phyloP scores from a whole-genome alignment of 371 early-diverging fungal genomes.

The Saksenaea oblongispora region DNA sequence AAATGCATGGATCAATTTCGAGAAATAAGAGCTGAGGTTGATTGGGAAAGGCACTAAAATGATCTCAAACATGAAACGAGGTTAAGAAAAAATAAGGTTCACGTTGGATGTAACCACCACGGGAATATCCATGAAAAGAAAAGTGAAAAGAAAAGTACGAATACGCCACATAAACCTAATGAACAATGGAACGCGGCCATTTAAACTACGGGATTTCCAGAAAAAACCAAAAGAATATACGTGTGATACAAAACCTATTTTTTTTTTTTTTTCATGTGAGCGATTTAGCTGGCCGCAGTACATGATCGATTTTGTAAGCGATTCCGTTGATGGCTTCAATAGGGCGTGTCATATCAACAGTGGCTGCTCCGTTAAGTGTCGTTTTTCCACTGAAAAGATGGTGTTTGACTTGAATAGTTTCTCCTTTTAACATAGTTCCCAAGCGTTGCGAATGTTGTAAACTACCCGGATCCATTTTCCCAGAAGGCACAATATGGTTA shows the following conservation, averaged over 20 bases:
- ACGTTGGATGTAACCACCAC: neutral
- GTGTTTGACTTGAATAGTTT: conserved; percentile 31
- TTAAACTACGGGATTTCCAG: conserved; percentile 4
- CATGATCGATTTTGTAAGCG: conserved; percentile 46
- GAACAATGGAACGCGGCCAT: conserved; percentile 5
- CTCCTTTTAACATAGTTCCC: conserved; percentile 22
- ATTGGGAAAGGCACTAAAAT: conserved; percentile 1
- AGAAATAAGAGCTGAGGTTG: conserved; percentile 5
- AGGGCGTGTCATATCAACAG: conserved; percentile 30
- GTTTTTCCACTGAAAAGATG: conserved; percentile 23
- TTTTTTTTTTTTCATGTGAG: conserved; percentile 9
- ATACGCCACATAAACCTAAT: conserved; percentile 6
- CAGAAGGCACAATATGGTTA: conserved; percentile 39
- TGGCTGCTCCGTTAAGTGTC: conserved; percentile 30
- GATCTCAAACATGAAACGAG: conserved; percentile 1
- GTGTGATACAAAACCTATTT: neutral
- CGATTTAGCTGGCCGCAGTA: conserved; percentile 25
- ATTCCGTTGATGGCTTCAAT: conserved; percentile 44
- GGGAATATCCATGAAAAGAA: conserved; percentile 4
- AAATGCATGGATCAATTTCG: conserved; percentile 6
- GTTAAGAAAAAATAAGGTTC: conserved; percentile 2
- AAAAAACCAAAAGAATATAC: conserved; percentile 2
- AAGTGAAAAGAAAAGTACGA: neutral
- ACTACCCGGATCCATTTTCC: conserved; percentile 18
- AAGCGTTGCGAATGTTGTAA: conserved; percentile 20